Evolutionary conservation across 257 asterid species (phyloP), one percentile per base, ranked within the genome.

Genomic region (Coffea canephora): DNA sequence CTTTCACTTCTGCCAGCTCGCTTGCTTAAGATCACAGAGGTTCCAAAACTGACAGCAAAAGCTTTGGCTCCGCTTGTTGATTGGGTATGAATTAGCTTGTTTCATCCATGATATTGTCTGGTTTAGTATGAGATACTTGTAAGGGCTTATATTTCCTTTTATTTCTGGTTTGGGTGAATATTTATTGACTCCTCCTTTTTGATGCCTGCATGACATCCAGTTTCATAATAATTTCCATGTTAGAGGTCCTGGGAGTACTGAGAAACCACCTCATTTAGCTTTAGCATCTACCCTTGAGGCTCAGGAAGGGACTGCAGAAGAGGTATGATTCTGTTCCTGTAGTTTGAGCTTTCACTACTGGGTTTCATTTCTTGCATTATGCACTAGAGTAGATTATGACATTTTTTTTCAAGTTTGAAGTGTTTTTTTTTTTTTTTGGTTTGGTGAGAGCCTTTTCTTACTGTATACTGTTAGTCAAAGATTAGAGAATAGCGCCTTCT

Each of bases 281-380:
- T 84, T 96, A 91, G 87, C 91, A 73, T 89, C 93, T 78, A 84
- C 97, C 73, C 85, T 96, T 84, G 97, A 90, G 88, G 88, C 91
- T 79, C 93, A 79, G 79, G 93, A 89, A 84, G 99, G 99, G 75
- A 87, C 96, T 74, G 90, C 96, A 19, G 99, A 94, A 88, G 91
- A 79, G 93, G 99, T 92, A 92, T 81, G 78, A 27, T 70, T 81
- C 68, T 75, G 69, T 71, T 76, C 74, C 70, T 67, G 61, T 41
- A 6, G 21, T 31, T 67, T 55, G 46, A 66, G 41, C 45, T 71
- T 71, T 62, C 18, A 39, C 67, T 72, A 15, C 19, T 39, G 59
- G 49, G 12, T 39, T 77, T 43, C 49, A 46, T 74, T 16, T 73
- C 21, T 14, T 68, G n/a, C 21, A 3, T 41, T 18, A 68, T 34